A percentile compares a stretch with the other conserved stretches of the same genome.
These are phyloP conservation scores for Penicillium flavigenum DNA, from an alignment of 495 filamentous ascomycete species.

Conservation along the genomic window DNA sequence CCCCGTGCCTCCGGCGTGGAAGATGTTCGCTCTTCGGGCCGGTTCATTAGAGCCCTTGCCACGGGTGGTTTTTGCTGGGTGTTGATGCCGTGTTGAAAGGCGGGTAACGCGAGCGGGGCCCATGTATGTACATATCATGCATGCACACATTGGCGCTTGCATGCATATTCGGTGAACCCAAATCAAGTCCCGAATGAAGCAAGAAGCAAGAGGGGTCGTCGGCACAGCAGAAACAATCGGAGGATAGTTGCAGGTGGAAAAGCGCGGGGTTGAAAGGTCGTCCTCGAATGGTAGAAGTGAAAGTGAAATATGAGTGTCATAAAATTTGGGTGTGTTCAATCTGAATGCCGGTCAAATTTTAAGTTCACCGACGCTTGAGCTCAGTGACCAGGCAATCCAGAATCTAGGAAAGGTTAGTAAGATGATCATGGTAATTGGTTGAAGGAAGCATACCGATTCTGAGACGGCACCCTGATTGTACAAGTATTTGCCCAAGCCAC, in stretches of 20 bases:
- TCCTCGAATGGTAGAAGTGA: conserved; percentile 10
- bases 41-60: conserved; percentile 1
- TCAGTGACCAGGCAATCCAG: conserved; percentile 45
- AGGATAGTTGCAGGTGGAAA: conserved; percentile 6
- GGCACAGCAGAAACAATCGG: conserved; percentile 12
- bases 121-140: conserved; percentile 15
- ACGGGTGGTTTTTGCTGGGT: conserved; percentile 4
- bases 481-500: conserved; percentile 78
- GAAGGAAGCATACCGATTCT: conserved; percentile 53
- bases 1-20: conserved; percentile 14
- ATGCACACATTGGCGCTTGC: conserved; percentile 14
- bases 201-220: conserved; percentile 15
- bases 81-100: conserved; percentile 22
- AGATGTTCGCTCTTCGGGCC: conserved; percentile 7
- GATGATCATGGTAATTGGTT: not conserved
- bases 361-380: conserved; percentile 40
- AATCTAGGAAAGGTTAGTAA: conserved; percentile 33
- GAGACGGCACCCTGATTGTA: conserved; percentile 76
- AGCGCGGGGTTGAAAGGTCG: conserved; percentile 14
- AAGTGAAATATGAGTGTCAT: conserved; percentile 17
- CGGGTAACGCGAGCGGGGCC: conserved; percentile 11
- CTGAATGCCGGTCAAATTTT: conserved; percentile 9
- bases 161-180: conserved; percentile 12
- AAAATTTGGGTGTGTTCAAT: conserved; percentile 26
- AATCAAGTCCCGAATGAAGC: conserved; percentile 5